These are phyloP conservation scores for Sonneratia alba DNA, from an alignment of 345 rosid species.

Conservation along the genomic window DNA sequence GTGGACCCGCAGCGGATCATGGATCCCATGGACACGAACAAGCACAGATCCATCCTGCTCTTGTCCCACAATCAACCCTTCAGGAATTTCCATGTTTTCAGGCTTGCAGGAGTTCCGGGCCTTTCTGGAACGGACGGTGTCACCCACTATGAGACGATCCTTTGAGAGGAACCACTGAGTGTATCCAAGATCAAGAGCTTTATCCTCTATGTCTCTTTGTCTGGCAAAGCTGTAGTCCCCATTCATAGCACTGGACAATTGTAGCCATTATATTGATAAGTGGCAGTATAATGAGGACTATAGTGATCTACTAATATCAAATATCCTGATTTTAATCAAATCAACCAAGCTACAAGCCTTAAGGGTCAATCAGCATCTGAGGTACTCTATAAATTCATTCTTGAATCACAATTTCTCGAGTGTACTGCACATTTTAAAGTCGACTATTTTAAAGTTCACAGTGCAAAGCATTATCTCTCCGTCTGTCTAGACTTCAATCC, in stretches of 20 bases:
- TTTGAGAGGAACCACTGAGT: slow-evolving; percentile 78
- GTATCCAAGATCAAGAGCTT: slow-evolving; percentile 33
- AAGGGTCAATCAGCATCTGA: background rate
- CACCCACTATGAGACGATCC: slow-evolving; percentile 65
- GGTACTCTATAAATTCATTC: background rate
- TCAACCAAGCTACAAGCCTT: background rate
- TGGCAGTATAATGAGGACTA: background rate
- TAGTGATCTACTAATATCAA: background rate
- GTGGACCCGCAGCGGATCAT: slow-evolving; percentile 72
- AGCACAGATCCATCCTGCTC: slow-evolving; percentile 58
- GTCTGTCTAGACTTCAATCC: too few species aligned
- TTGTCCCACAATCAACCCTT: slow-evolving; percentile 79
- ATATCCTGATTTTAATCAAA: background rate
- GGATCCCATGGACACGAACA: slow-evolving; percentile 81
- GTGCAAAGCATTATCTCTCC: background rate
- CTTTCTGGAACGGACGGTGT: slow-evolving; percentile 80
- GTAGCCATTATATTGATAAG: background rate
- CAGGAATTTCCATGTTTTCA: slow-evolving; percentile 74
- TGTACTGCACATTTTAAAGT: background rate
- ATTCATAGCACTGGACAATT: slow-evolving; percentile 44
- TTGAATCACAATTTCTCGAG: background rate
- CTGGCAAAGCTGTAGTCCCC: slow-evolving; percentile 36
- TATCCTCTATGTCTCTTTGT: slow-evolving; percentile 45
- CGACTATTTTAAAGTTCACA: background rate
- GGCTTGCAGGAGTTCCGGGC: slow-evolving; percentile 46